These are phyloP conservation scores for Fraxinus excelsior DNA, from an alignment of 257 asterid genomes.

Conservation along the genomic window DNA sequence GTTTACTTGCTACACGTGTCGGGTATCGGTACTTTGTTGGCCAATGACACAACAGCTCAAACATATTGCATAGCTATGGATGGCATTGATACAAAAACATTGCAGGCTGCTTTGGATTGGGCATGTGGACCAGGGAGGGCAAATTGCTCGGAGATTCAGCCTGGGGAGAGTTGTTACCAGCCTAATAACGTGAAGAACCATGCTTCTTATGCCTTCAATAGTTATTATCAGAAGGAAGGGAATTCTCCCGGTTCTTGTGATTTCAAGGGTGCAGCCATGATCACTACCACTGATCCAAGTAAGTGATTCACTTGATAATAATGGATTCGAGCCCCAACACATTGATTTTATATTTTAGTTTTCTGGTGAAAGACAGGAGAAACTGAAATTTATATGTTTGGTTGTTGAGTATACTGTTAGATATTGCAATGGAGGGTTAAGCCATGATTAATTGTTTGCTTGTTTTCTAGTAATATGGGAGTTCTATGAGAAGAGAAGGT, in stretches of 20 bases:
- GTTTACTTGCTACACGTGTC: slow-evolving; percentile 93
- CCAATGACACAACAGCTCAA: slow-evolving; percentile 85
- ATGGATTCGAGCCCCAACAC: not conserved
- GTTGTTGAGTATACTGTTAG: not conserved
- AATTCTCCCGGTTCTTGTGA: slow-evolving; percentile 76
- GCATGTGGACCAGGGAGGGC: slow-evolving; percentile 99
- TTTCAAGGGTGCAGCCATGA: slow-evolving; percentile 94
- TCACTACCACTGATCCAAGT: slow-evolving; percentile 99
- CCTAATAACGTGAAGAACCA: slow-evolving; percentile 85
- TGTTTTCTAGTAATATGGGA: not conserved
- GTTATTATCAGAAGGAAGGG: slow-evolving; percentile 89
- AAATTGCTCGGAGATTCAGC: slow-evolving; percentile 92
- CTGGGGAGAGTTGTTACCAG: slow-evolving; percentile 91
- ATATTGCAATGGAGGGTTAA: not conserved
- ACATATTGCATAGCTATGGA: slow-evolving; percentile 81
- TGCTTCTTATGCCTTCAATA: slow-evolving; percentile 90
- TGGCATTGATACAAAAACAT: slow-evolving; percentile 62
- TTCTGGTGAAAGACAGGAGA: not conserved
- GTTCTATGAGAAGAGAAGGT: not conserved
- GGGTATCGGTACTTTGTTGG: slow-evolving; percentile 89
- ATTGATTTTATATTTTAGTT: slow-evolving; percentile 3
- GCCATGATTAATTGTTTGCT: not conserved
- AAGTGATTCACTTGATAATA: slow-evolving; percentile 35
- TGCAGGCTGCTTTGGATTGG: slow-evolving; percentile 98
- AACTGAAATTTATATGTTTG: not conserved